Evolutionary conservation across 176 grass and related monocot genomes (phyloP).

Genomic region (Chrysopogon serrulatus): DNA sequence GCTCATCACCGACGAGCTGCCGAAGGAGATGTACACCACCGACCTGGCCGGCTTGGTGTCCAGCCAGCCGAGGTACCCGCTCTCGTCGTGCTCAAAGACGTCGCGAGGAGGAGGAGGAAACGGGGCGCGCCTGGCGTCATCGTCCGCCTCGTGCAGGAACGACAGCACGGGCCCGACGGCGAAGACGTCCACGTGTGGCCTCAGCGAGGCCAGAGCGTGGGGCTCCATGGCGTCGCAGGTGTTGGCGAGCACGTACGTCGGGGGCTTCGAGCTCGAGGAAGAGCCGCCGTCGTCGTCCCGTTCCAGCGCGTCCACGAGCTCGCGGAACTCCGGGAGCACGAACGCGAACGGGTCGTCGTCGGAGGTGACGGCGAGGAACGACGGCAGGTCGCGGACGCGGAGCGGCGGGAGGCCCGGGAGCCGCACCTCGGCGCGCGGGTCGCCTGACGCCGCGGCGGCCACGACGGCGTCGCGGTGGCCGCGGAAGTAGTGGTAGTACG

Average conservation of each 20-base stretch:
- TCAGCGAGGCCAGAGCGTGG: conserved; percentile 28
- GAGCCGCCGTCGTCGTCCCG: not conserved
- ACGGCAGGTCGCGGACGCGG: conserved; percentile 49
- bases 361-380: conserved; percentile 40
- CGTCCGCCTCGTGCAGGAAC: conserved; percentile 8
- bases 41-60: conserved; percentile 41
- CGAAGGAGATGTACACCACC: conserved; percentile 83
- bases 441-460: not conserved
- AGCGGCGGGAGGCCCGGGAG: conserved; percentile 52
- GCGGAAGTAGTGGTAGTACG: conserved; percentile 57
- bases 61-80: conserved; percentile 52
- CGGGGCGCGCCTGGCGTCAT: not conserved
- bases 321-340: conserved; percentile 26
- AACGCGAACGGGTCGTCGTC: conserved; percentile 37
- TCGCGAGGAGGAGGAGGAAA: conserved; percentile 31
- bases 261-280: not conserved
- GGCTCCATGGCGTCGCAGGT: conserved; percentile 66
- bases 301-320: conserved; percentile 34
- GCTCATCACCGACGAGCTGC: conserved; percentile 55
- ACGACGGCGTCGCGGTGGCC: conserved; percentile 27
- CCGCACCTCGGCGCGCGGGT: not conserved
- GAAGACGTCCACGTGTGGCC: conserved; percentile 33
- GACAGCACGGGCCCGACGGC: conserved; percentile 61
- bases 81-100: conserved; percentile 31
- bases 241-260: conserved; percentile 52